Evolutionary conservation across 2,329 filamentous ascomycete species (phyloP), one percentile per base, ranked within the genome.

Genomic region (Fusarium sp.): DNA sequence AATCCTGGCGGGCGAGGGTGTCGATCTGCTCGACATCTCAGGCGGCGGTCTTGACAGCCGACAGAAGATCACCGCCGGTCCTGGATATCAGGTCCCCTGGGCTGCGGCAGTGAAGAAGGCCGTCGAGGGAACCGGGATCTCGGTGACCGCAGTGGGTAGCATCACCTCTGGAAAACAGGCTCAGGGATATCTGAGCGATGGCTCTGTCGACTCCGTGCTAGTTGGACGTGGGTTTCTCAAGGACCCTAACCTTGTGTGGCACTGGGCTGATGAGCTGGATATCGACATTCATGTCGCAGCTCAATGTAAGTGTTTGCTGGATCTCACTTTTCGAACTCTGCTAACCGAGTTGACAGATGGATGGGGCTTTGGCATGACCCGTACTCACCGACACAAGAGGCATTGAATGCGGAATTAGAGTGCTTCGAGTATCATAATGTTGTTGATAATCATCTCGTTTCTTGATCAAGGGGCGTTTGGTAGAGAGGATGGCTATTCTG

Each of bases 1-100:
- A 58, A 80, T 88, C 0, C 82, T 94, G 0, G 88, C 88, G 0
- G 85, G 85, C 1, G 81, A 79, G 18, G 91, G 91, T 2, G 85
- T 93, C 6, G 91, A 95, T 76, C 80, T 94, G 10, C 80, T 94
- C 6, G 92, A 95, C 73, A 84, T 93, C 20, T 89, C 87, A 7
- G 86, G 85, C 1, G 91, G 87, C 5, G 92, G 91, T 7, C 84
- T 86, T 46, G 87, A 92, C 73, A 81, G 84, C 3, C 77, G 79
- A 46, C 87, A 89, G 73, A 85, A 87, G 67, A 84, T 90, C 63
- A 81, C 83, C n/a, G 71, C 79, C 1, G 86, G 85, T 0, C 87
- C 89, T 0, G 90, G 84, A 0, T 93, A 92, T 79, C 91, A 93
- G 78, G 88, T 85, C 0, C 87, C 86, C 0, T 90, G 91, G 70